phyloP scores from a whole-genome alignment of 768 basidiomycete genomes.

The Dacryopinax spathularia region DNA sequence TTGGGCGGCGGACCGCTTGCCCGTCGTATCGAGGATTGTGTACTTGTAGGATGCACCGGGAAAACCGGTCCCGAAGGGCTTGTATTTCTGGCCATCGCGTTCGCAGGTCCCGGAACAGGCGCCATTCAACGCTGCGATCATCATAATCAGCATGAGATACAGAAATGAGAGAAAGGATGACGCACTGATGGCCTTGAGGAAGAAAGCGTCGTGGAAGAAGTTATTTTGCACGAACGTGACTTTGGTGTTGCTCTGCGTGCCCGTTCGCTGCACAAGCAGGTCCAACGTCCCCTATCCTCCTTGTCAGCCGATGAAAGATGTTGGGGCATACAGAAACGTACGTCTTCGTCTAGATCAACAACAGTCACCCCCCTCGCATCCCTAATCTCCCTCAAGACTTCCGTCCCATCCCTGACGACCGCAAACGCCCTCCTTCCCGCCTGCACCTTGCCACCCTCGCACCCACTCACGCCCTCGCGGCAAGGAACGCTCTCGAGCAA shows the following conservation, averaged over 20 bases:
- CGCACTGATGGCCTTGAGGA: constrained; percentile 87
- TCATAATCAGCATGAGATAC: not conserved
- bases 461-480: constrained; percentile 40
- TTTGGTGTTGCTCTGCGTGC: constrained; percentile 30
- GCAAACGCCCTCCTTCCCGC: constrained; percentile 50
- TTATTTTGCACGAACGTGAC: constrained; percentile 87
- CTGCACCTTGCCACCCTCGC: constrained; percentile 22
- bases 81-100: constrained; percentile 47
- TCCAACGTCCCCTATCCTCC: constrained; percentile 64
- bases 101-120: constrained; percentile 74
- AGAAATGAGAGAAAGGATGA: constrained; percentile 4
- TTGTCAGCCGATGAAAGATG: not conserved
- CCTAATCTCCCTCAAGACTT: constrained; percentile 46
- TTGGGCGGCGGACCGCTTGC: constrained; percentile 79
- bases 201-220: constrained; percentile 96
- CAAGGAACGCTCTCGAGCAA: constrained; percentile 55
- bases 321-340: constrained; percentile 28
- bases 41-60: constrained; percentile 95
- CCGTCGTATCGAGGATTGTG: constrained; percentile 83
- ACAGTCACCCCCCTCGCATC: constrained; percentile 72
- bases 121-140: constrained; percentile 64
- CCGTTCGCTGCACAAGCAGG: constrained; percentile 78
- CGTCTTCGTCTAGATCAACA: constrained; percentile 91
- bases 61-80: constrained; percentile 91
- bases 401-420: constrained; percentile 39